Evolutionary conservation across 106 monocot genomes (phyloP), one percentile per base, ranked within the genome.

Genomic region (Acorus gramineus): DNA sequence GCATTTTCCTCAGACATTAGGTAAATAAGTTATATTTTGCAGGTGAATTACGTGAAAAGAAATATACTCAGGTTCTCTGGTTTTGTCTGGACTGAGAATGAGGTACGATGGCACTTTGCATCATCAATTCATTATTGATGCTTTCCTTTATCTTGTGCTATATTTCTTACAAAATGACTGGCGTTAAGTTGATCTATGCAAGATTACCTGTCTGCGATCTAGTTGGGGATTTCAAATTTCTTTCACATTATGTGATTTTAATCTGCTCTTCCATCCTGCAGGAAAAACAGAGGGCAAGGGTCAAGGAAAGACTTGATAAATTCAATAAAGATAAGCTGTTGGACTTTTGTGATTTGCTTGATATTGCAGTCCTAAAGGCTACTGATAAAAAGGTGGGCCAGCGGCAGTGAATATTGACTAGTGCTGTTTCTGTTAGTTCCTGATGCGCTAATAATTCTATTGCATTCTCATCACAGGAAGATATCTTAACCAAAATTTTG

Each of bases 31-130:
- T 28, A 28, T 28, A 28, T 28, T 47, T 61, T 50, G 9, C 69
- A 96, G 95, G 85, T 49, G 50, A 65, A 78, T 64, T 74, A 53
- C 60, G 44, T 90, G 76, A 96, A 91, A 63, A 87, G 82, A 61
- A 91, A 90, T 42, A 80, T 96, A 56, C 55, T 61, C 54, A 82
- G 87, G 57, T 96, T 96, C 68, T 96, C 95, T 76, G 95, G 95
- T 46, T 87, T 85, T 83, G 87, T 91, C 13, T 96, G 90, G 90
- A 71, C 74, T 55, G 80, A 77, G 44, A 77, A 78, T 72, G 76
- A 90, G 83, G 93, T 93, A 79, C 0, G 28, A 28, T 28, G 28
- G 1, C 28, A 28, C 28, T 28, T 28, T 28, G 28, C 28, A 28
- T 28, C 28, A 28, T 28, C 28, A 28, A 28, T 28, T 28, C 28